Percentiles rank a stretch among this genome's conserved stretches.
Conservation (phyloP, 2,329 filamentous ascomycete species). For the Penicillium decumbens region DNA sequence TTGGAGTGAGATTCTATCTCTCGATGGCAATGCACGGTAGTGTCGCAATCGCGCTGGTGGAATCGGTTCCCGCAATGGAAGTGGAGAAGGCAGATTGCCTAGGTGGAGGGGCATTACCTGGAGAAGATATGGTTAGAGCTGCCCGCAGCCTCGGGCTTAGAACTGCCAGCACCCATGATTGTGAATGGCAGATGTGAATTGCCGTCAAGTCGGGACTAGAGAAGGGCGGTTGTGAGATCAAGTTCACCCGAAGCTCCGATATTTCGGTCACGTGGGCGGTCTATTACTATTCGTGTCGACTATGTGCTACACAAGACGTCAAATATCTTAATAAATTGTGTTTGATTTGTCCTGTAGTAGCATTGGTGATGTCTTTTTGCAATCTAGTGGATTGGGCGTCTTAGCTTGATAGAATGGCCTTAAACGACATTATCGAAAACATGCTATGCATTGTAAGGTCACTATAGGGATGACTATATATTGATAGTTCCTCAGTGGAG, state of each 20-base stretch:
- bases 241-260: constrained; percentile 22
- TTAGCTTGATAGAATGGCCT: too few relatives aligned
- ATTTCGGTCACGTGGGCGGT: constrained; percentile 18
- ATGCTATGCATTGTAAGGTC: too few relatives aligned
- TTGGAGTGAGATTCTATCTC: neutral
- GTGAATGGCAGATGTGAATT: constrained; percentile 10
- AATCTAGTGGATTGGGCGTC: too few relatives aligned
- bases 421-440: neutral
- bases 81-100: neutral
- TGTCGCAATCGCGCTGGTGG: constrained; percentile 2
- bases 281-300: neutral
- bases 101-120: constrained; percentile 41
- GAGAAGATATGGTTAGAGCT: constrained; percentile 58
- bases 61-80: constrained; percentile 7
- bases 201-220: constrained; percentile 12
- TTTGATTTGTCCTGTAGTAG: too few relatives aligned
- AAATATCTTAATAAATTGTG: too few relatives aligned
- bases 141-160: constrained; percentile 53
- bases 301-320: too few relatives aligned
- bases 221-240: constrained; percentile 17
- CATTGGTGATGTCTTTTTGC: too few relatives aligned
- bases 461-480: too few relatives aligned
- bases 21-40: neutral
- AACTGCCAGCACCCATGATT: constrained; percentile 59
- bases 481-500: too few relatives aligned